A percentile compares a stretch with the other conserved stretches of the same genome.
Evolutionary conservation across 495 filamentous ascomycete genomes (phyloP).

Genomic region (Lasiosphaeria hispida): DNA sequence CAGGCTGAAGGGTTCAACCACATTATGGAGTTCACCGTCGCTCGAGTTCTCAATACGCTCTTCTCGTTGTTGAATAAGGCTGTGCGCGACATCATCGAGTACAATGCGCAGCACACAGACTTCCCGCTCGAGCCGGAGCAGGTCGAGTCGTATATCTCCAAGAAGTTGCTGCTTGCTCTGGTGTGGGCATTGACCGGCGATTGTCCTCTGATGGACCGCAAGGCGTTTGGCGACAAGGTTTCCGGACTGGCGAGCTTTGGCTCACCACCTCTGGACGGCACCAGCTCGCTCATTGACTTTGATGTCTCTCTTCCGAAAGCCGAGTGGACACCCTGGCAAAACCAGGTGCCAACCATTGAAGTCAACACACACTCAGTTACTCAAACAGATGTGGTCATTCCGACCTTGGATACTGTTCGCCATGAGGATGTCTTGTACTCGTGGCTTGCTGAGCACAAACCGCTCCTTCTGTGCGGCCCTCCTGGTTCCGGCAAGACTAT

Average conservation of each 20-base stretch:
- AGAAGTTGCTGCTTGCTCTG: constrained; percentile 85
- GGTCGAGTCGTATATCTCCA: constrained; percentile 82
- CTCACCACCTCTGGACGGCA: constrained; percentile 70
- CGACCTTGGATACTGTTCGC: constrained; percentile 91
- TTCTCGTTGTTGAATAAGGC: constrained; percentile 94
- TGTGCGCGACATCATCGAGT: constrained; percentile 88
- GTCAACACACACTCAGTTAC: constrained; percentile 97
- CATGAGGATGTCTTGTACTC: constrained; percentile 98
- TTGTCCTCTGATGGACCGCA: constrained; percentile 84
- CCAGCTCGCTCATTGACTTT: constrained; percentile 87
- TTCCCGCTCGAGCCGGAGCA: constrained; percentile 89
- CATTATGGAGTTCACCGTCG: constrained; percentile 96
- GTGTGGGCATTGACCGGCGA: constrained; percentile 96
- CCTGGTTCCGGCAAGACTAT: constrained; percentile 99
- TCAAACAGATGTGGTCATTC: constrained; percentile 96
- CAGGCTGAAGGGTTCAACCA: constrained; percentile 78
- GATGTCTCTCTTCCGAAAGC: constrained; percentile 82
- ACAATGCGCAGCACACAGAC: constrained; percentile 89
- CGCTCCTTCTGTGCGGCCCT: constrained; percentile 91
- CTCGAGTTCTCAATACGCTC: constrained; percentile 84
- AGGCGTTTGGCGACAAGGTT: constrained; percentile 80
- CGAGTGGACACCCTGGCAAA: constrained; percentile 91
- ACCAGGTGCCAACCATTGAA: constrained; percentile 88
- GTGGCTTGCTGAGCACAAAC: constrained; percentile 98
- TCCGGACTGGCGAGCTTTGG: constrained; percentile 79